Evolutionary conservation across 345 rosid genomes (phyloP), one percentile per base, ranked within the genome.

Genomic region (Bruguiera gymnorhiza): DNA sequence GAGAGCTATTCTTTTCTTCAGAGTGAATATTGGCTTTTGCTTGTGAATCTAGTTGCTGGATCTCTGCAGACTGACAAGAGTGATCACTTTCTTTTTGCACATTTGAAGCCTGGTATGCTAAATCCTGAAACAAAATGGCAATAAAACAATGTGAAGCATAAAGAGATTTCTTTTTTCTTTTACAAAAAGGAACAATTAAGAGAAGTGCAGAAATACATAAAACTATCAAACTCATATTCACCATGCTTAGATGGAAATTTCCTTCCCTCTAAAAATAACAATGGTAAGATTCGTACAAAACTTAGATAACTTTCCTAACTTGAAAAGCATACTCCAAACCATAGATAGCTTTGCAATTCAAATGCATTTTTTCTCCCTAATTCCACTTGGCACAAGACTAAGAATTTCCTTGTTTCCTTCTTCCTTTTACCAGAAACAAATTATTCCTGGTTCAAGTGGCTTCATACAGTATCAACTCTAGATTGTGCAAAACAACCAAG

Each of bases 51-150:
- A 39, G 39, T 68, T 74, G 75, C 66, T 81, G 81, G 82, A 69
- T 62, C 71, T 76, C 75, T 57, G 70, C 79, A 68, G 81, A 43
- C 69, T 58, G 72, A 62, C 39, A n/a, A 57, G 84, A 52, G 69
- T 69, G 70, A 43, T 73, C 82, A 75, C 70, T 84, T 82, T 79
- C 85, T 63, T 31, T 82, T 69, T 61, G 82, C 71, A 71, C 50
- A 63, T 77, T 71, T 69, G 81, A 77, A 66, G 70, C 69, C 70
- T 72, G 80, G 69, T 54, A 74, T 55, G 63, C 70, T 65, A 60
- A 80, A 73, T 59, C 75, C 90, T 82, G 84, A 65, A 59, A 60
- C 36, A 71, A 48, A 50, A 57, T 32, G 29, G 26, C 63, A 55
- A 31, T 51, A 52, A 23, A 63, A n/a, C 37, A 32, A 52, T 6